These are phyloP conservation scores for Coffea canephora DNA, from an alignment of 257 asterid species.

Conservation along the genomic window DNA sequence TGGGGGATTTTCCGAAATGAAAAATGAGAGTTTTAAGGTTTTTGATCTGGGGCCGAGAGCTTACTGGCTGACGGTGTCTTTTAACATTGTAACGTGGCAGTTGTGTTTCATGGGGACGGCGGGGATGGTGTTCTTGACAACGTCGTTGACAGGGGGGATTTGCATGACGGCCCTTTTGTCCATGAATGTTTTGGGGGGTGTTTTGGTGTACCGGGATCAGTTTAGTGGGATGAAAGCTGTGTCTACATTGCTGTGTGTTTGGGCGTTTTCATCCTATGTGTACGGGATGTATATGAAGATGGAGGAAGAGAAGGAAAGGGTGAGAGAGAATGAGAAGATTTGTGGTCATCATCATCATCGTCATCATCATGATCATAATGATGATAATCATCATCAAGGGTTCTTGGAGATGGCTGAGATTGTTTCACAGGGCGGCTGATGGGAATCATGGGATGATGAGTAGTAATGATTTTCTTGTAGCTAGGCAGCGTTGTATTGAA, in stretches of 20 bases:
- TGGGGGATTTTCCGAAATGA: conserved; percentile 43
- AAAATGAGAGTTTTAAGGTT: conserved; percentile 29
- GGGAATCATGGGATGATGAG: not conserved
- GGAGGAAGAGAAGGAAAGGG: conserved; percentile 7
- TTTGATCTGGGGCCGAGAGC: conserved; percentile 52
- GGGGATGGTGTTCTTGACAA: conserved; percentile 70
- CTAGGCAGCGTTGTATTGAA: not conserved
- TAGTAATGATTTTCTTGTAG: not conserved
- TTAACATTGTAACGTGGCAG: conserved; percentile 53
- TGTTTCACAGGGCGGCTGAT: conserved; percentile 15
- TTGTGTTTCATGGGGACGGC: conserved; percentile 74
- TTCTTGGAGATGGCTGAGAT: conserved; percentile 29
- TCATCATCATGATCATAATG: too few species aligned
- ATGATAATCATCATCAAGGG: not conserved
- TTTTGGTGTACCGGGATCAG: conserved; percentile 51
- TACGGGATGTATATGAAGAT: conserved; percentile 42
- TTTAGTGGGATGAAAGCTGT: conserved; percentile 56
- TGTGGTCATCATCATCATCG: not conserved
- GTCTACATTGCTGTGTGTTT: conserved; percentile 51
- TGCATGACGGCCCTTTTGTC: conserved; percentile 75
- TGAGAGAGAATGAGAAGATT: not conserved
- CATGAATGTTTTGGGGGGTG: conserved; percentile 57
- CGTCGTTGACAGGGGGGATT: conserved; percentile 66
- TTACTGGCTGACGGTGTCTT: conserved; percentile 47
- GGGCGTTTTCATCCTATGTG: conserved; percentile 68